Evolutionary conservation across 2,329 filamentous ascomycete species (phyloP).

Genomic region (Polytolypa hystricis): DNA sequence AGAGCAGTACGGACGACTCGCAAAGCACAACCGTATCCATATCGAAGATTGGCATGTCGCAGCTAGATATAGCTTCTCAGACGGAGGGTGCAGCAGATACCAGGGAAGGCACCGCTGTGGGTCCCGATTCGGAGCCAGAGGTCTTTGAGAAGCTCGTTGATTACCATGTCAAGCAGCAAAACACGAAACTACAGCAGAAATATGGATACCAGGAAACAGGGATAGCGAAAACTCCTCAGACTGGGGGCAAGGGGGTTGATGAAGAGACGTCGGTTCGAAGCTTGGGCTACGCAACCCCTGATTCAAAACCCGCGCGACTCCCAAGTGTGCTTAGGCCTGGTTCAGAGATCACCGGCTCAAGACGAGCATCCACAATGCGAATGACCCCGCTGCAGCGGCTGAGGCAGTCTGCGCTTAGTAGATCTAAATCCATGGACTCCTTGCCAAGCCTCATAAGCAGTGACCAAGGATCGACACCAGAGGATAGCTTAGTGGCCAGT

Average conservation of each 20-base stretch:
- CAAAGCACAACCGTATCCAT: too few species aligned
- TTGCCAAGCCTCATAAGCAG: slow-evolving; percentile 3
- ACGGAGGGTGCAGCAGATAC: too few species aligned
- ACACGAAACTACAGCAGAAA: not conserved
- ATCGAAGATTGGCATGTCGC: too few species aligned
- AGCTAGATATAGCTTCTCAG: too few species aligned
- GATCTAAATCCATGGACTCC: slow-evolving; percentile 26
- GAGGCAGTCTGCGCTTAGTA: slow-evolving; percentile 28
- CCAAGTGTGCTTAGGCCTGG: not conserved
- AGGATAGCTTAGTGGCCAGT: not conserved
- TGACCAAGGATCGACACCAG: slow-evolving; percentile 10
- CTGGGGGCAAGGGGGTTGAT: too few species aligned
- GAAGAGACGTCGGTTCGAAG: too few species aligned
- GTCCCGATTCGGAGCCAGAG: not conserved
- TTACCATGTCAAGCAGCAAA: not conserved
- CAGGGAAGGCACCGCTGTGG: too few species aligned
- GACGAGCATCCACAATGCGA: slow-evolving; percentile 6
- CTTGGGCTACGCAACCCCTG: too few species aligned
- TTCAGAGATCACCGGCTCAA: too few species aligned
- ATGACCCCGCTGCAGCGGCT: slow-evolving; percentile 33
- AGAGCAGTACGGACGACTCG: too few species aligned
- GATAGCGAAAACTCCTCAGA: not conserved
- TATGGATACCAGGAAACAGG: not conserved
- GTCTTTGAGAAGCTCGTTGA: not conserved
- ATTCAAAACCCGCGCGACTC: too few species aligned